Percentiles rank a stretch among this genome's conserved stretches.
Evolutionary conservation across 345 rosid genomes (phyloP).

Genomic region (Combretum micranthum): DNA sequence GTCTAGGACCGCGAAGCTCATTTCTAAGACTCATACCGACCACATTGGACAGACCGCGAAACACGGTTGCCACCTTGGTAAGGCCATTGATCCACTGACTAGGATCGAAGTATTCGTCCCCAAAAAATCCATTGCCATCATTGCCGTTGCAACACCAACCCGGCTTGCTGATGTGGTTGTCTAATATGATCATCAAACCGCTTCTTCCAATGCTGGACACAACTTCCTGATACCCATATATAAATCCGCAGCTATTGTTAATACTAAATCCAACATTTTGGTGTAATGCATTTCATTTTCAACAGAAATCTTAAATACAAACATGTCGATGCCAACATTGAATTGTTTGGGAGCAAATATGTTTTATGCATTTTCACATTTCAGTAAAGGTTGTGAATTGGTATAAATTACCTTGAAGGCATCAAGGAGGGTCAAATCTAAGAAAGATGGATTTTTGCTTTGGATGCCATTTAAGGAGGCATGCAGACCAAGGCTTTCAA

Average conservation of each 20-base stretch:
- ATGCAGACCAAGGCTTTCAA: constrained; percentile 49
- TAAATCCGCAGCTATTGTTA: neutral
- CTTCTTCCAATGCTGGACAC: constrained; percentile 53
- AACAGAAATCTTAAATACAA: neutral
- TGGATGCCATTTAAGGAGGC: constrained; percentile 58
- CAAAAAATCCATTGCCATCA: constrained; percentile 93
- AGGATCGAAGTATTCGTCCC: constrained; percentile 68
- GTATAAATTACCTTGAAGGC: constrained; percentile 56
- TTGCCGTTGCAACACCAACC: constrained; percentile 76
- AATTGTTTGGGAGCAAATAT: neutral
- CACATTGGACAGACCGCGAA: constrained; percentile 49
- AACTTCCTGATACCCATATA: constrained; percentile 45
- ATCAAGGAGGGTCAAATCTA: constrained; percentile 57
- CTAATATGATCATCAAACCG: constrained; percentile 72
- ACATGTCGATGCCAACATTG: neutral
- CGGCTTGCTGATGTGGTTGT: constrained; percentile 82
- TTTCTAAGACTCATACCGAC: constrained; percentile 91
- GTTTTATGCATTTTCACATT: neutral
- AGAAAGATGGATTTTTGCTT: constrained; percentile 67
- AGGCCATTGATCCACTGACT: constrained; percentile 59
- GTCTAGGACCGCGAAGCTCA: constrained; percentile 80
- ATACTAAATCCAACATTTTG: too few relatives aligned
- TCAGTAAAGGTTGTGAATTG: neutral
- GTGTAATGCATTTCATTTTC: too few relatives aligned
- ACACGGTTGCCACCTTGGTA: constrained; percentile 53